Percentiles rank a stretch among this genome's conserved stretches.
Evolutionary conservation across 2,329 filamentous ascomycete species (phyloP).

Genomic region (Chaetomiaceae sp.): DNA sequence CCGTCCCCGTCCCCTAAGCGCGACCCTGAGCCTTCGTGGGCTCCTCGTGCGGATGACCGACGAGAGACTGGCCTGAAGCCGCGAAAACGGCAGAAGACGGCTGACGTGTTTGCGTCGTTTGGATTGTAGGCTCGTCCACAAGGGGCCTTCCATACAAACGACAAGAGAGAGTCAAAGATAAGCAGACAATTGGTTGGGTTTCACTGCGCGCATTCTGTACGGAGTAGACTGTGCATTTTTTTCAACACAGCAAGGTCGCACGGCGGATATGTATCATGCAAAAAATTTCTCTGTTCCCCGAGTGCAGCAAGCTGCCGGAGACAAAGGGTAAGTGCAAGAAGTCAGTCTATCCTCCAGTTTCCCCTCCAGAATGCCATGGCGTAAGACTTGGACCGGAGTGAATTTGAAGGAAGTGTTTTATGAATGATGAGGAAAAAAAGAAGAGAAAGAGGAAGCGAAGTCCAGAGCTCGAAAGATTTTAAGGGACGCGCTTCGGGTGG

Average conservation of each 20-base stretch:
- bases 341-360: constrained; percentile 64
- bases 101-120: background rate
- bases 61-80: background rate
- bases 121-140: background rate
- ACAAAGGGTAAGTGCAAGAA: constrained; percentile 48
- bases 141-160: no score
- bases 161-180: no score
- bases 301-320: constrained; percentile 30
- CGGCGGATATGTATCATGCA: constrained; percentile 27
- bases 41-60: background rate
- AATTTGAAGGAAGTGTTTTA: constrained; percentile 55
- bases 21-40: background rate
- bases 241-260: background rate
- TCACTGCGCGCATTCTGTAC: no score
- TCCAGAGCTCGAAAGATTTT: constrained; percentile 16
- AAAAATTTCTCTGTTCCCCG: constrained; percentile 35
- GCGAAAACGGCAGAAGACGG: constrained; percentile 8
- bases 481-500: constrained; percentile 10
- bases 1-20: no score
- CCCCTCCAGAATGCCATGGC: constrained; percentile 58
- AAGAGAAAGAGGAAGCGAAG: constrained; percentile 26
- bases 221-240: no score
- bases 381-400: constrained; percentile 58
- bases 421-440: constrained; percentile 33
- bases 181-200: no score